These are phyloP conservation scores for Chlamydomonas sphaeroides DNA, from an alignment of 139 green algal genomes.

Conservation along the genomic window DNA sequence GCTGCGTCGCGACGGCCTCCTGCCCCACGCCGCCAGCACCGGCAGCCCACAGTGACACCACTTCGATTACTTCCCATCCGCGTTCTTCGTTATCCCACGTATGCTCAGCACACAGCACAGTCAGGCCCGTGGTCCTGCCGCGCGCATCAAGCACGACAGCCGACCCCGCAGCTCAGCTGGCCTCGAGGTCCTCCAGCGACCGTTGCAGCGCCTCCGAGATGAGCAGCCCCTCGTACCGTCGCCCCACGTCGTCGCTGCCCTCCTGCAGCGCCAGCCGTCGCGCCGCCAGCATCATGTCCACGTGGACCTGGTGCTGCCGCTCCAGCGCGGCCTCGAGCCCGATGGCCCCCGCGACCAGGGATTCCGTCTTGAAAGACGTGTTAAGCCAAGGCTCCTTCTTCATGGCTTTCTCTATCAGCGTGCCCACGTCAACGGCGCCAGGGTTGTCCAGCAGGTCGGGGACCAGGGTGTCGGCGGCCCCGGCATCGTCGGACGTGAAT, in stretches of 20 bases:
- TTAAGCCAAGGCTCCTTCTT: background rate
- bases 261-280: background rate
- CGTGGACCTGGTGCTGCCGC: conserved; percentile 7
- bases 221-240: background rate
- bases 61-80: too few species aligned
- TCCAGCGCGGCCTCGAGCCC: conserved; percentile 1
- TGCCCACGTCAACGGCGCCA: background rate
- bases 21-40: too few species aligned
- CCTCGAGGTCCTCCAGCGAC: background rate
- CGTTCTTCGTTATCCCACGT: too few species aligned
- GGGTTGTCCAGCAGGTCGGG: background rate
- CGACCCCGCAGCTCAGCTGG: too few species aligned
- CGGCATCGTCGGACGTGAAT: background rate
- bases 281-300: conserved; percentile 5
- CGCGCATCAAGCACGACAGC: too few species aligned
- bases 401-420: background rate
- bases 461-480: too few species aligned
- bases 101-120: too few species aligned
- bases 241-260: background rate
- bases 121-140: too few species aligned
- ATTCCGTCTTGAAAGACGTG: background rate
- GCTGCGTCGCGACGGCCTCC: too few species aligned
- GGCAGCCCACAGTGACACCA: background rate
- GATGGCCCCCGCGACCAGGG: background rate
- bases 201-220: background rate